These are phyloP conservation scores for Cyberlindnera galapagoensis DNA, from an alignment of 805 yeast genomes.

Conservation along the genomic window DNA sequence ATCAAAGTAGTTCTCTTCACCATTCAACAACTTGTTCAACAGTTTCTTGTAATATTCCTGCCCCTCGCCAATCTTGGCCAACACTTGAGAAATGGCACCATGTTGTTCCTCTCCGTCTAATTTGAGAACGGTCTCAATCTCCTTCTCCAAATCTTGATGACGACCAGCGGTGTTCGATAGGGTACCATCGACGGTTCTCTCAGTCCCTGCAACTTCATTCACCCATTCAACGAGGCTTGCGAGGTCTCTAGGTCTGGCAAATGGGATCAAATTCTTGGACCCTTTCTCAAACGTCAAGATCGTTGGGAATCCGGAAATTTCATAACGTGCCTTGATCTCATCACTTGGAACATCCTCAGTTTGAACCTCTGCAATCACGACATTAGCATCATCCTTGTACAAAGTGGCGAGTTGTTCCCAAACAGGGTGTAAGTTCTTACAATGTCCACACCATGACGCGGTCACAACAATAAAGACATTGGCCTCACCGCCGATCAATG, in stretches of 20 bases:
- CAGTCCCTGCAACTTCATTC: conserved; percentile 31
- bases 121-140: conserved; percentile 23
- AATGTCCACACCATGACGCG: conserved; percentile 51
- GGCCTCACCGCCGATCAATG: conserved; percentile 21
- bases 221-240: conserved; percentile 51
- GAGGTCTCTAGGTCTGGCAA: conserved; percentile 36
- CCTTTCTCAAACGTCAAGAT: conserved; percentile 35
- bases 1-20: conserved; percentile 34
- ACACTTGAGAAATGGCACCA: conserved; percentile 27
- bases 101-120: conserved; percentile 17
- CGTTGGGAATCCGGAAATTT: conserved; percentile 43
- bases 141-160: conserved; percentile 12
- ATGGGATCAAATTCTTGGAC: conserved; percentile 6
- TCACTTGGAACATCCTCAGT: conserved; percentile 39
- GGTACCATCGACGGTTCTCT: conserved; percentile 32
- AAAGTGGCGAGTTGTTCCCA: conserved; percentile 42
- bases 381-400: conserved; percentile 31
- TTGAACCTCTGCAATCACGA: conserved; percentile 39
- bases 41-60: conserved; percentile 38
- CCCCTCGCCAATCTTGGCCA: conserved; percentile 20
- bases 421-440: conserved; percentile 41
- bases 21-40: conserved; percentile 37
- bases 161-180: conserved; percentile 25
- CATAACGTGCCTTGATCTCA: conserved; percentile 32
- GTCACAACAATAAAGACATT: conserved; percentile 32